Evolutionary conservation across 78 protist species (phyloP).

Genomic region (Guillardia theta): DNA sequence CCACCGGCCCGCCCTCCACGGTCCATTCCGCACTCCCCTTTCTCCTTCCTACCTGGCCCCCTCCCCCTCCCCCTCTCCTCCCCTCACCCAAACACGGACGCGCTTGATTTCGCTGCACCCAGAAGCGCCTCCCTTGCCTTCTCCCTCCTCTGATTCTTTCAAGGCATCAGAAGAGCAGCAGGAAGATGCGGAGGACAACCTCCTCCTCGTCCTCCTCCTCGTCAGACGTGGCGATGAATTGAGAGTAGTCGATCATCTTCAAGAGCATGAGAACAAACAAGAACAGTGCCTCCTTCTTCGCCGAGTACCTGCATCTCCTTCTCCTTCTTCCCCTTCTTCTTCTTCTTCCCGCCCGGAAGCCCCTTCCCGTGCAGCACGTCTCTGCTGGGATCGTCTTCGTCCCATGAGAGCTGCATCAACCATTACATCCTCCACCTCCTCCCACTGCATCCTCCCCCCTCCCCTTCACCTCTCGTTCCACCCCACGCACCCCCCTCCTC

Average conservation of each 20-base stretch:
- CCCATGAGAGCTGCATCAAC: not conserved
- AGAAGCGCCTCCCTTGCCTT: not conserved
- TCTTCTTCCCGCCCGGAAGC: not conserved
- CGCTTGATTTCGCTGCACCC: not conserved
- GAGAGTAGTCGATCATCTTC: slow-evolving; percentile 9
- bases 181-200: not conserved
- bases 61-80: too few species aligned
- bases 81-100: too few species aligned
- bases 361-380: slow-evolving; percentile 2
- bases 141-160: too few species aligned
- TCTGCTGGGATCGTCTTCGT: not conserved
- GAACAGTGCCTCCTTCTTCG: too few species aligned
- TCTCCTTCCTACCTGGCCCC: too few species aligned
- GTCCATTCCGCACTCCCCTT: too few species aligned
- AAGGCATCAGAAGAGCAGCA: too few species aligned
- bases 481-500: not conserved
- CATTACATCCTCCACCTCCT: not conserved
- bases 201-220: slow-evolving; percentile 19
- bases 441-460: not conserved
- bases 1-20: too few species aligned
- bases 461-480: not conserved
- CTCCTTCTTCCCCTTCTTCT: not conserved
- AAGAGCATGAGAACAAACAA: too few species aligned
- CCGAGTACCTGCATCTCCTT: too few species aligned
- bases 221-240: not conserved